Evolutionary conservation across 495 filamentous ascomycete species (phyloP).

Genomic region (Penicillium robsamsonii): DNA sequence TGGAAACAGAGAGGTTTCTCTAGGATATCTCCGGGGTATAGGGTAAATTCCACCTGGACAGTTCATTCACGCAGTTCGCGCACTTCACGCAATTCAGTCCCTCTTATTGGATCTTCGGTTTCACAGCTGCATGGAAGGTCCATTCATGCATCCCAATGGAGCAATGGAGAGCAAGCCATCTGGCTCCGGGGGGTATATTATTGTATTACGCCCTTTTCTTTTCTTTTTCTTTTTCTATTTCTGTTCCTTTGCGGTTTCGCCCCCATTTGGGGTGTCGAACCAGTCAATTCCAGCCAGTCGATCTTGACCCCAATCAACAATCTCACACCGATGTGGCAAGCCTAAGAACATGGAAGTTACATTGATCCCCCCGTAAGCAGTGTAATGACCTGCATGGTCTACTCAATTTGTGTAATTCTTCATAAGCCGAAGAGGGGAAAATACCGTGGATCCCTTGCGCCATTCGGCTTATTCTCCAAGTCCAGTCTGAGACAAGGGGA

Average conservation of each 20-base stretch:
- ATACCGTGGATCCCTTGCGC: conserved; percentile 19
- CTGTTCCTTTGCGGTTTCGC: not conserved
- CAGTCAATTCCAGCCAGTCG: not conserved
- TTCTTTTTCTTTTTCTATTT: conserved; percentile 3
- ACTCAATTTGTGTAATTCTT: not conserved
- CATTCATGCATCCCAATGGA: conserved; percentile 12
- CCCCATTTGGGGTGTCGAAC: not conserved
- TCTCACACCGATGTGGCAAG: conserved; percentile 2
- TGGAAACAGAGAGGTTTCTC: not conserved
- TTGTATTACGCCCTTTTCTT: conserved; percentile 3
- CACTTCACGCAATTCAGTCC: too few relatives aligned
- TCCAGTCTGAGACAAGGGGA: conserved; percentile 17
- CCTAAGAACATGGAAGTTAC: not conserved
- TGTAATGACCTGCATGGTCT: conserved; percentile 6
- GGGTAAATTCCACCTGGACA: not conserved
- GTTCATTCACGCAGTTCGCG: too few relatives aligned
- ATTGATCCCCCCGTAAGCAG: not conserved
- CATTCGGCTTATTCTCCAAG: conserved; percentile 3
- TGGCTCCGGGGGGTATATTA: conserved; percentile 1
- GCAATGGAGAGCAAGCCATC: conserved; percentile 3
- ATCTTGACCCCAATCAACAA: not conserved
- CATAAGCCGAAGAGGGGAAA: conserved; percentile 5
- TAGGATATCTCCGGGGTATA: not conserved
- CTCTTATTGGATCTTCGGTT: conserved; percentile 5
- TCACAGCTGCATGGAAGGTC: conserved; percentile 17